A percentile compares a stretch with the other conserved stretches of the same genome.
These are phyloP conservation scores for Fusarium nygamai DNA, from an alignment of 2,329 filamentous ascomycete species.

Conservation along the genomic window DNA sequence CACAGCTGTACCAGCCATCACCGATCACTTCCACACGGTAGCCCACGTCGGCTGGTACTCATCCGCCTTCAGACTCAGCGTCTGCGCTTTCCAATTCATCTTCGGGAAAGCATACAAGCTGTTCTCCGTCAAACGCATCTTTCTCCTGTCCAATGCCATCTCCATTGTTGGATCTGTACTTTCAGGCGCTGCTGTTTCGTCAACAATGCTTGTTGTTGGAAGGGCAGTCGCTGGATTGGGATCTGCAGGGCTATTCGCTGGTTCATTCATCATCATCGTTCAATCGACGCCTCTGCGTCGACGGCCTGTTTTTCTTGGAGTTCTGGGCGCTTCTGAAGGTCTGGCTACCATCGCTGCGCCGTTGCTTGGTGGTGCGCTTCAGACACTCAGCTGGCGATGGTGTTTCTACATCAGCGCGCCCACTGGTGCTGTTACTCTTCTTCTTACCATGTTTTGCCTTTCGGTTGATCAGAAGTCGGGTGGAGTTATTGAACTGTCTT, in stretches of 20 bases:
- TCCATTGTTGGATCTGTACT: constrained; percentile 59
- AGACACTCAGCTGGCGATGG: constrained; percentile 49
- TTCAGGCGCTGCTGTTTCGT: constrained; percentile 53
- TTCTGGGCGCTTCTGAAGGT: constrained; percentile 29
- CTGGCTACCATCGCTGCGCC: constrained; percentile 35
- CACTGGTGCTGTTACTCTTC: constrained; percentile 10
- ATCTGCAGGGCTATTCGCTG: constrained; percentile 53
- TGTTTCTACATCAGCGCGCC: constrained; percentile 49
- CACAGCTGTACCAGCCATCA: constrained; percentile 41
- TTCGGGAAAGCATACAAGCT: constrained; percentile 27
- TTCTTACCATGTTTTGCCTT: constrained; percentile 9
- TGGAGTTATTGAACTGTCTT: rapidly evolving
- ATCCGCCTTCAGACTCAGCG: constrained; percentile 48
- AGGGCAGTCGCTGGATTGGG: constrained; percentile 57
- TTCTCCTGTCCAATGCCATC: constrained; percentile 50
- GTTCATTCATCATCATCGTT: constrained; percentile 35
- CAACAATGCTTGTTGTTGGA: constrained; percentile 56
- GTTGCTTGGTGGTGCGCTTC: constrained; percentile 41
- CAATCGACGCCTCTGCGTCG: background rate
- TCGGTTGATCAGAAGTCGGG: background rate
- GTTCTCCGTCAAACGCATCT: constrained; percentile 43
- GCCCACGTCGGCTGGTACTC: constrained; percentile 41
- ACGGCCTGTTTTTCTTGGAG: constrained; percentile 1
- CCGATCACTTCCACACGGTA: constrained; percentile 39
- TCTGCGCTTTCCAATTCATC: constrained; percentile 50